phyloP scores from a whole-genome alignment of 352 stramenopile species.

The Saprolegnia parasitica region DNA sequence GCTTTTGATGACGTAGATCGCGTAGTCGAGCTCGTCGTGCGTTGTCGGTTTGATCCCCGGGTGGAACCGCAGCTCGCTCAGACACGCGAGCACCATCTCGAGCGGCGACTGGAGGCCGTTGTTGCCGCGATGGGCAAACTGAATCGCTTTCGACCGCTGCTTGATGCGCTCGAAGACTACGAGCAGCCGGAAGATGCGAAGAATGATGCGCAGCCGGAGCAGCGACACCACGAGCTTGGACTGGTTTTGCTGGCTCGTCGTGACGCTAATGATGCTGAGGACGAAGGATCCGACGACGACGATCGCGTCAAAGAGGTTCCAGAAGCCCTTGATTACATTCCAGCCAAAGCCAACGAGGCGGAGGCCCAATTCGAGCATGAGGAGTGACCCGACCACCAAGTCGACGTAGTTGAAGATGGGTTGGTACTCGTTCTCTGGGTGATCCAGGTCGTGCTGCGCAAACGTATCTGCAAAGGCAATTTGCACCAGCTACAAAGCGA shows the following conservation, averaged over 20 bases:
- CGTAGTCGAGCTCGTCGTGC: slow-evolving; percentile 65
- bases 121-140: slow-evolving; percentile 54
- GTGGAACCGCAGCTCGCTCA: slow-evolving; percentile 78
- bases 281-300: slow-evolving; percentile 78
- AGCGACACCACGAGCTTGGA: slow-evolving; percentile 67
- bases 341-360: slow-evolving; percentile 76
- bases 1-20: slow-evolving; percentile 83
- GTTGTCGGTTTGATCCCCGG: slow-evolving; percentile 50
- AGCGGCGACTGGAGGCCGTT: slow-evolving; percentile 63
- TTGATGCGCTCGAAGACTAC: slow-evolving; percentile 86
- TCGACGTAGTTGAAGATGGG: slow-evolving; percentile 70
- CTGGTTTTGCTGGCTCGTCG: slow-evolving; percentile 34
- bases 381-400: slow-evolving; percentile 75
- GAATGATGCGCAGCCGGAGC: slow-evolving; percentile 61
- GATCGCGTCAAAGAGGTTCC: slow-evolving; percentile 74
- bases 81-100: slow-evolving; percentile 64
- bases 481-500: slow-evolving; percentile 54
- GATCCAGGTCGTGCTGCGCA: neutral
- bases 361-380: slow-evolving; percentile 72
- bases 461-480: slow-evolving; percentile 44
- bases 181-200: slow-evolving; percentile 75
- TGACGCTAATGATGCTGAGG: slow-evolving; percentile 57
- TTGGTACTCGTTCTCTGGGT: slow-evolving; percentile 45
- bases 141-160: slow-evolving; percentile 67
- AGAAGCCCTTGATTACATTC: slow-evolving; percentile 58